Conservation (phyloP, 2,329 filamentous ascomycete genomes). For the Cladosporium velox region DNA sequence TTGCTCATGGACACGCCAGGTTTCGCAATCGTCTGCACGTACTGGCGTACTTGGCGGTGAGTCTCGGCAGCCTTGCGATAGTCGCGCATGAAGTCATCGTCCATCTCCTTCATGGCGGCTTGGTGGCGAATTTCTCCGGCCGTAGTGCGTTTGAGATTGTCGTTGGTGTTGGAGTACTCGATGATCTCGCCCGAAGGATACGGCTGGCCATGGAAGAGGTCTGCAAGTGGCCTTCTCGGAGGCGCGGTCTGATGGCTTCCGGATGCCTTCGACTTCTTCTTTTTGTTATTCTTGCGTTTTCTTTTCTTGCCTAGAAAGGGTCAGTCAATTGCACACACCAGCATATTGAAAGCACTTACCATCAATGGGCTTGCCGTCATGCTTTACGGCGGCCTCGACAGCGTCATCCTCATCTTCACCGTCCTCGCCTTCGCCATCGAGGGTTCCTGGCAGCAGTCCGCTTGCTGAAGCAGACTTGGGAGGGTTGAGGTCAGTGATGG, state of each 20-base stretch:
- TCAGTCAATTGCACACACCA: constrained; percentile 17
- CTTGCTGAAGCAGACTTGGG: constrained; percentile 39
- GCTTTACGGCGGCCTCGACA: constrained; percentile 18
- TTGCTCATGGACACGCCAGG: constrained; percentile 78
- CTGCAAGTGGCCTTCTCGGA: constrained; percentile 71
- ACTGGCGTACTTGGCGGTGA: constrained; percentile 84
- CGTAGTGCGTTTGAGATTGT: constrained; percentile 78
- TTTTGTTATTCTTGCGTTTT: constrained; percentile 42
- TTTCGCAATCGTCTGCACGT: constrained; percentile 74
- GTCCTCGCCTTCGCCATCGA: constrained; percentile 37
- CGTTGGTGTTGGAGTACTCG: constrained; percentile 65
- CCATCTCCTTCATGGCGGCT: constrained; percentile 64
- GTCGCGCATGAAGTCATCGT: constrained; percentile 75
- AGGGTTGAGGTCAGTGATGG: constrained; percentile 37
- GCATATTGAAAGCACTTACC: not conserved
- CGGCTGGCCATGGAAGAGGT: constrained; percentile 69
- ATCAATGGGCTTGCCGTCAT: constrained; percentile 4
- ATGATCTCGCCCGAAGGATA: constrained; percentile 79
- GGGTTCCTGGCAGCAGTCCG: constrained; percentile 37
- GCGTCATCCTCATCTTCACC: constrained; percentile 29
- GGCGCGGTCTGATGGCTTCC: constrained; percentile 78
- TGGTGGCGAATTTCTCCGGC: constrained; percentile 82
- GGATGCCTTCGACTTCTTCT: constrained; percentile 72
- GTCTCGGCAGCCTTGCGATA: constrained; percentile 84
- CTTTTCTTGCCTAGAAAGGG: constrained; percentile 26